Base-by-base conservation (phyloP, 2,329 filamentous ascomycete genomes). In the Endoconidiophora laricicola region DNA sequence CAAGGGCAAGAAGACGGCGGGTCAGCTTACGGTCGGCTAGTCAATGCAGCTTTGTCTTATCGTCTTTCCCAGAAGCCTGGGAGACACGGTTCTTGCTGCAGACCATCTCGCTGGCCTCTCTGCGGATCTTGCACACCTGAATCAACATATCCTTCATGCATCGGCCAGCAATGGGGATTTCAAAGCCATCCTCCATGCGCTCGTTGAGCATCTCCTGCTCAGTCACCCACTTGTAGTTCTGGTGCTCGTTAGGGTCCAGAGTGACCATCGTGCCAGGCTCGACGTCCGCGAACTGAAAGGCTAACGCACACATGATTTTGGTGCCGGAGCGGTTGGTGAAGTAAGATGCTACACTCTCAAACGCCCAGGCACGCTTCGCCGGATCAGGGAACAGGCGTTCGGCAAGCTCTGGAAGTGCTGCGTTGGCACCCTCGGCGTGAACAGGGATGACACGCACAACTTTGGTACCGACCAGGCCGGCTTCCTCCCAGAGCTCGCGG, bases 401-500 rank as follows among this genome's bases (percentile, higher is more conserved):
- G 6, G 48, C 14, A 9, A 50, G 41, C 22, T 38, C 44, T 4
- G 52, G 52, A 18, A 44, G 48, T 1, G 48, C 48, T 1, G 40
- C n/a, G 2, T 54, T 55, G 37, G 56, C 57, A 0, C 49, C 54
- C 14, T 45, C 48, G 2, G 45, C 18, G 3, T 60, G 60, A 43
- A 62, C 60, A 14, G 58, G 58, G 4, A 67, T 56, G 12, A 60
- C 54, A 26, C 58, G 54, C 38, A 53, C 47, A 42, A 69, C 55
- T 29, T 57, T 57, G 9, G 44, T 55, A 3, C 61, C 62, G 26
- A 55, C 48, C 3, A 73, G 58, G 0, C 69, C 68, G 6, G 67
- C 57, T 58, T 73, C 70, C 58, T 74, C 71, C 58, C 58, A 62
- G 2, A 74, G 60, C 59, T 74, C 71, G 14, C 71, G 63, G 14